Conservation (phyloP, 768 basidiomycete genomes). For the Psilocybe cubensis region DNA sequence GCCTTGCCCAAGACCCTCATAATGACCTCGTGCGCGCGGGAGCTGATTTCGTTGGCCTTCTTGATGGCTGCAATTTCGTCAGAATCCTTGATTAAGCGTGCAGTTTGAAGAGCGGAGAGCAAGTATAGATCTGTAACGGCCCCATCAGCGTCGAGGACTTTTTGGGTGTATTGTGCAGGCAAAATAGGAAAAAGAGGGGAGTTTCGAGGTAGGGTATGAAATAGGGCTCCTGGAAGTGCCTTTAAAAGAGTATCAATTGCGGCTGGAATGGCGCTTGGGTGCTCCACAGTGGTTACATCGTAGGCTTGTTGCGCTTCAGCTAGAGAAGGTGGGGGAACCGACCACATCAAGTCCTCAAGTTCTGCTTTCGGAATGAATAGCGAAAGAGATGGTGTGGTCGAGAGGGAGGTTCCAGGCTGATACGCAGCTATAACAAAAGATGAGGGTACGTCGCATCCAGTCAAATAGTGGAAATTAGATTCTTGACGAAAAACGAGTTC, state of each 20-base stretch:
- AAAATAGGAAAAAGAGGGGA: conserved; percentile 57
- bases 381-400: conserved; percentile 46
- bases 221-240: conserved; percentile 54
- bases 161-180: conserved; percentile 43
- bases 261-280: conserved; percentile 47
- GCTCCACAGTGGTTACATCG: conserved; percentile 62
- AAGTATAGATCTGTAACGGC: conserved; percentile 65
- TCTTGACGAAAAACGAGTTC: conserved; percentile 73
- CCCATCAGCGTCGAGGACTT: conserved; percentile 37
- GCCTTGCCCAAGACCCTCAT: conserved; percentile 89
- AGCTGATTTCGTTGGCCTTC: conserved; percentile 85
- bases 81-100: conserved; percentile 78
- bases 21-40: conserved; percentile 86
- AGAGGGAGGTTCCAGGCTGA: conserved; percentile 51
- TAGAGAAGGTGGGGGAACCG: conserved; percentile 73
- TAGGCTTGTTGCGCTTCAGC: conserved; percentile 54
- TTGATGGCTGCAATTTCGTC: conserved; percentile 77
- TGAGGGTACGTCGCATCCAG: conserved; percentile 76
- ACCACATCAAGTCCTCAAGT: conserved; percentile 85
- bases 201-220: conserved; percentile 66
- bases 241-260: conserved; percentile 51
- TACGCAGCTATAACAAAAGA: conserved; percentile 68
- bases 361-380: conserved; percentile 83
- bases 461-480: conserved; percentile 88
- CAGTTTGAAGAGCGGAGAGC: conserved; percentile 75